These are phyloP conservation scores for Mycena leptocephala DNA, from an alignment of 768 basidiomycete genomes.

Conservation along the genomic window DNA sequence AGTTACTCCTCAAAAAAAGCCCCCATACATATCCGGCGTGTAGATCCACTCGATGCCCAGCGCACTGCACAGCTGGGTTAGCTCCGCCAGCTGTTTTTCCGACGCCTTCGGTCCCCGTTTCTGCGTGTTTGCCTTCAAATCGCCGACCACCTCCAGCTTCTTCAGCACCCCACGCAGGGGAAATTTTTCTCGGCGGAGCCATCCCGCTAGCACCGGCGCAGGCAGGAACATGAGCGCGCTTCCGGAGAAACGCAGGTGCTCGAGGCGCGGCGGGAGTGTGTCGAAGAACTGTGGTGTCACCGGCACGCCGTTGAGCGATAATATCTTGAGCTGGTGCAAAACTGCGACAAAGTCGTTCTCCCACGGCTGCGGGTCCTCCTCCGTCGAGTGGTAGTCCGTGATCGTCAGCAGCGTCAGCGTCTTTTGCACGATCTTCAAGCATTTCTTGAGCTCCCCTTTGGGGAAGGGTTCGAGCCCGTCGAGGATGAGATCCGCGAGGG, in stretches of 20 bases:
- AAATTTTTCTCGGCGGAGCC: slow-evolving; percentile 11
- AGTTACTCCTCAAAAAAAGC: background rate
- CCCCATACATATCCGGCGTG: background rate
- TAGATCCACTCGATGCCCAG: slow-evolving; percentile 23
- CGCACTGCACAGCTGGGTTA: slow-evolving; percentile 17
- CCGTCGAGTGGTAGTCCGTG: slow-evolving; percentile 18
- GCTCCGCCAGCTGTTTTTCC: slow-evolving; percentile 12
- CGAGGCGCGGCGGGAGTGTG: slow-evolving; percentile 17
- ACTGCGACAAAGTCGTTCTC: slow-evolving; percentile 24
- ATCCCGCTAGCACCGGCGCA: background rate
- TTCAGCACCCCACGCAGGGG: slow-evolving; percentile 28
- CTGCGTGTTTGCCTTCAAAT: background rate
- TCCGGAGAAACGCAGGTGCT: slow-evolving; percentile 25
- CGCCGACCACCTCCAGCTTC: slow-evolving; percentile 20
- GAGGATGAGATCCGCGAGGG: slow-evolving; percentile 28
- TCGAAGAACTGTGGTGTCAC: slow-evolving; percentile 21
- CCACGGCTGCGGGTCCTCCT: slow-evolving; percentile 11
- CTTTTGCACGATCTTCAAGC: slow-evolving; percentile 12
- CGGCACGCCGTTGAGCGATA: slow-evolving; percentile 27
- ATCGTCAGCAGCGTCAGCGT: slow-evolving; percentile 28
- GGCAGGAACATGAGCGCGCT: background rate
- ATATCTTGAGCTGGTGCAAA: slow-evolving; percentile 15
- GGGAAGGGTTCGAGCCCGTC: slow-evolving; percentile 17
- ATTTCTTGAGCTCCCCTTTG: slow-evolving; percentile 12
- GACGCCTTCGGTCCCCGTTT: slow-evolving; percentile 2